Evolutionary conservation across 139 green algal genomes (phyloP).

Genomic region (Mesotaenium endlicherianum): DNA sequence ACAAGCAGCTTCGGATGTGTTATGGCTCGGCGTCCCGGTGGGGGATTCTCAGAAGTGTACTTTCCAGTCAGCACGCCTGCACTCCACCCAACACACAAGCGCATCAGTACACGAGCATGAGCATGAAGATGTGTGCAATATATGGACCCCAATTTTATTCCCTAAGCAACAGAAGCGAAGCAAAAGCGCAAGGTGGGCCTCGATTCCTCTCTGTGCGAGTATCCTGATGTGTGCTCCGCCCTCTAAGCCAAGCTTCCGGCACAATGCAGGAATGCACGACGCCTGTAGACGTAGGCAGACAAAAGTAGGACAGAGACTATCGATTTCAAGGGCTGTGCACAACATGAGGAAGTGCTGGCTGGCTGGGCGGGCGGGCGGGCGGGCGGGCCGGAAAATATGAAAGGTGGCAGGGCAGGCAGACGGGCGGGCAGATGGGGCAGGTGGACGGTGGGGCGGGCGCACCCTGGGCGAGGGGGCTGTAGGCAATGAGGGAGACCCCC

Average conservation of each 20-base stretch:
- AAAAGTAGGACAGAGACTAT: not conserved
- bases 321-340: not conserved
- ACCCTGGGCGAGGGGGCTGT: conserved; percentile 77
- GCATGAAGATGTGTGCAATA: too few species aligned
- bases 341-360: not conserved
- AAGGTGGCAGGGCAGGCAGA: too few species aligned
- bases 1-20: conserved; percentile 12
- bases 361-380: not conserved
- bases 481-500: conserved; percentile 86
- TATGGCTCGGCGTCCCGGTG: conserved; percentile 14
- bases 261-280: too few species aligned
- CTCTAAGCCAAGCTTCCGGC: too few species aligned
- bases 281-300: not conserved
- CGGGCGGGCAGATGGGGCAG: too few species aligned
- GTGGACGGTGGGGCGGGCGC: too few species aligned
- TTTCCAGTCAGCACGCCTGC: conserved; percentile 46
- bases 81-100: too few species aligned
- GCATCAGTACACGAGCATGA: too few species aligned
- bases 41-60: conserved; percentile 45
- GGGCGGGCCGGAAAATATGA: too few species aligned
- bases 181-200: not conserved
- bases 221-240: not conserved
- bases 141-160: too few species aligned
- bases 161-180: too few species aligned
- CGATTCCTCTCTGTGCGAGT: not conserved